These are phyloP conservation scores for Hanseniaspora meyeri DNA, from an alignment of 805 yeast species.

Conservation along the genomic window DNA sequence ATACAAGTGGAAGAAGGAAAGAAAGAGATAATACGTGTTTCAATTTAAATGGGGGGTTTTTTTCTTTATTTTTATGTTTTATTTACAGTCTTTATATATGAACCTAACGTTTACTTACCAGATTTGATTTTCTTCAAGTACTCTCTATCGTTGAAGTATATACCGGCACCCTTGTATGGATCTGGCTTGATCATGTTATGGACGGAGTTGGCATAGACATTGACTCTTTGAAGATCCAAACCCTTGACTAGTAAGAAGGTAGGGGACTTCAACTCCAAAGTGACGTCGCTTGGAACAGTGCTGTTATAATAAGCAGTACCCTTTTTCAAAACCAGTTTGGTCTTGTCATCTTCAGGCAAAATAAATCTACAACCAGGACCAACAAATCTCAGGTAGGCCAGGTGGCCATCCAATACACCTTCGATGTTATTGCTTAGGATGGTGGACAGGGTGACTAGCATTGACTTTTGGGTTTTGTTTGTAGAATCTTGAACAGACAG, in stretches of 20 bases:
- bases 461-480: slow-evolving; percentile 58
- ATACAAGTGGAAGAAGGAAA: slow-evolving; percentile 75
- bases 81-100: slow-evolving; percentile 1
- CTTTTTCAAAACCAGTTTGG: slow-evolving; percentile 64
- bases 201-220: slow-evolving; percentile 74
- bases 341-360: slow-evolving; percentile 65
- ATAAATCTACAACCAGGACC: slow-evolving; percentile 96
- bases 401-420: slow-evolving; percentile 90
- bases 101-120: slow-evolving; percentile 49
- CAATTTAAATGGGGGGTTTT: background rate
- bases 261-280: slow-evolving; percentile 69
- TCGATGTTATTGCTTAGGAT: slow-evolving; percentile 61
- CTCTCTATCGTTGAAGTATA: slow-evolving; percentile 82
- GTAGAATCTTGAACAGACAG: slow-evolving; percentile 48
- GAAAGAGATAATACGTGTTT: slow-evolving; percentile 36
- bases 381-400: slow-evolving; percentile 72
- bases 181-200: slow-evolving; percentile 90
- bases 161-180: slow-evolving; percentile 97
- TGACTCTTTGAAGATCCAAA: slow-evolving; percentile 73
- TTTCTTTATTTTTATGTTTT: background rate
- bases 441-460: slow-evolving; percentile 93
- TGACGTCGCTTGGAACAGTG: slow-evolving; percentile 63
- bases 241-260: slow-evolving; percentile 81
- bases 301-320: slow-evolving; percentile 31
- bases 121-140: slow-evolving; percentile 83